These are phyloP conservation scores for Nakazawaea siamensis DNA, from an alignment of 805 yeast species.

Conservation along the genomic window DNA sequence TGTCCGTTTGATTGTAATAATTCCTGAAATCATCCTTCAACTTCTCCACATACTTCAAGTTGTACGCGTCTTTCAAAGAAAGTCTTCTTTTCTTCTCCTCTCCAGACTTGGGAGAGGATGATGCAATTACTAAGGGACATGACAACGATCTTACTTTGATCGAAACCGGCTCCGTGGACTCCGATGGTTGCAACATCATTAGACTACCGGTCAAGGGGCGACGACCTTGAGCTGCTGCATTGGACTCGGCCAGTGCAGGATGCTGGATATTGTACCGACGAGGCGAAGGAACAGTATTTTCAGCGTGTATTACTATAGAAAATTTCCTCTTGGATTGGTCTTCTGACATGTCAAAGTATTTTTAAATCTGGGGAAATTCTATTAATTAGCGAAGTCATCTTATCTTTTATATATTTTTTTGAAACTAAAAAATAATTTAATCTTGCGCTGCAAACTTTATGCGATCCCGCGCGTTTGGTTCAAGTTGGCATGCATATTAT, in stretches of 20 bases:
- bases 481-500: too few relatives aligned
- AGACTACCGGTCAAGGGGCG: slow-evolving; percentile 7
- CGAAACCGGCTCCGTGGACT: not conserved
- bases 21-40: slow-evolving; percentile 4
- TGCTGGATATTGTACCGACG: slow-evolving; percentile 4
- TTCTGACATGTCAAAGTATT: too few relatives aligned
- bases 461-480: too few relatives aligned
- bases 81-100: not conserved
- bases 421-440: too few relatives aligned
- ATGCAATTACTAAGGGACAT: slow-evolving; percentile 4
- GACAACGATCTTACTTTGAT: slow-evolving; percentile 8
- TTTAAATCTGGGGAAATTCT: too few relatives aligned
- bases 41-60: slow-evolving; percentile 4
- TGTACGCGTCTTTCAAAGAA: slow-evolving; percentile 5
- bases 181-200: slow-evolving; percentile 6
- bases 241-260: too few relatives aligned
- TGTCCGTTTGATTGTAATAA: not conserved
- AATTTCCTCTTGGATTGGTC: slow-evolving; percentile 5
- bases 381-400: too few relatives aligned
- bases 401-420: too few relatives aligned
- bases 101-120: not conserved
- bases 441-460: too few relatives aligned
- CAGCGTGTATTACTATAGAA: slow-evolving; percentile 6
- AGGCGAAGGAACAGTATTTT: not conserved
- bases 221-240: slow-evolving; percentile 2